Evolutionary conservation across 805 yeast genomes (phyloP), one percentile per base, ranked within the genome.

Genomic region (Candida morakotiae): DNA sequence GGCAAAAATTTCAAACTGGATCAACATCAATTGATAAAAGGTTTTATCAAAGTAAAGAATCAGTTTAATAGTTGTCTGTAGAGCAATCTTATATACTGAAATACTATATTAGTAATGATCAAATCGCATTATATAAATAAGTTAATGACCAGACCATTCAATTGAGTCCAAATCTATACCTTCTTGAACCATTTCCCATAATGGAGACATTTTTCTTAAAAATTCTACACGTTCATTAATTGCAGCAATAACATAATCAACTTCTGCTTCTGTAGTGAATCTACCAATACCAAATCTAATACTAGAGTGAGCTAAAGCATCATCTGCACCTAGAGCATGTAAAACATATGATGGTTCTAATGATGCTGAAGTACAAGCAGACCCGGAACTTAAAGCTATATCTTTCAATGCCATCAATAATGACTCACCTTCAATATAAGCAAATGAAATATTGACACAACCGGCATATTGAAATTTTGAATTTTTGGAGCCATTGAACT

Each of bases 151-250:
- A 42, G 96, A 86, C 98, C 98, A 93, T 68, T 93, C 95, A 53
- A 93, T 93, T 23, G 94, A 75, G 55, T 83, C 77, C 60, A 93
- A 71, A 58, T 93, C 98, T 53, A 93, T 91, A 49, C 98, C 98
- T 48, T 93, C 98, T 64, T 93, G 96, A 40, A 87, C 96, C 98
- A 93, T 89, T 69, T 93, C 98, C 98, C 98, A 93, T 52, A 93
- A 71, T 34, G 98, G 98, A 40, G 93, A 81, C 65, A 93, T 73
- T 55, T 88, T 91, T 64, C 98, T 79, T 58, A 93, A 75, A 65
- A 87, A 87, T 46, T 81, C 82, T 38, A 93, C 98, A 63, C 97
- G 79, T 59, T 87, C 89, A 39, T 78, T 72, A 41, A 93, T 87
- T 10, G 96, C 96, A 41, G 83, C 71, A 46, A 93, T 73, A 34